phyloP scores from a whole-genome alignment of 2,329 filamentous ascomycete genomes.

The Fusarium camptoceras region DNA sequence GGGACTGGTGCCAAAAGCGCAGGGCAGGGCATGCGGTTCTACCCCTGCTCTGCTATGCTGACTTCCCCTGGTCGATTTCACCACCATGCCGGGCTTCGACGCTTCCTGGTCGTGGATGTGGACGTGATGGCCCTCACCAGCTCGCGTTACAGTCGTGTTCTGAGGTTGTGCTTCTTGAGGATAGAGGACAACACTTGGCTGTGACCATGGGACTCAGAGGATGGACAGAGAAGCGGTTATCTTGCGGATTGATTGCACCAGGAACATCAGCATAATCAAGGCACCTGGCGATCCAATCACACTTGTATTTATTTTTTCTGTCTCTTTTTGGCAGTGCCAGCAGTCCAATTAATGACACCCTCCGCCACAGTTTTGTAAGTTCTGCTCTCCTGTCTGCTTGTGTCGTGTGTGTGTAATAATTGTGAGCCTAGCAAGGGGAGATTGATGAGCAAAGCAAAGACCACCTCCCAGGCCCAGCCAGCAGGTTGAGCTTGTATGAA shows the following conservation, averaged over 20 bases:
- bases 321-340: constrained; percentile 1
- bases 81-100: constrained; percentile 37
- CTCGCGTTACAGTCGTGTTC: constrained; percentile 30
- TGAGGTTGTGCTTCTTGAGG: constrained; percentile 25
- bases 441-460: constrained; percentile 42
- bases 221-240: constrained; percentile 24
- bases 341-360: constrained; percentile 17
- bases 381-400: not conserved
- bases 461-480: constrained; percentile 32
- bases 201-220: constrained; percentile 23
- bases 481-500: constrained; percentile 24
- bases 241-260: constrained; percentile 20
- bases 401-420: constrained; percentile 19
- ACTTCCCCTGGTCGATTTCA: constrained; percentile 41
- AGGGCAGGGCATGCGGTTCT: constrained; percentile 36
- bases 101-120: constrained; percentile 23
- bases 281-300: constrained; percentile 29
- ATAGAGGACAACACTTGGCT: constrained; percentile 27
- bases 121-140: constrained; percentile 38
- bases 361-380: constrained; percentile 46
- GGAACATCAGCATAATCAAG: constrained; percentile 17
- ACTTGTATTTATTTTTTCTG: constrained; percentile 8
- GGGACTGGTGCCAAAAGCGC: constrained; percentile 33
- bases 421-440: constrained; percentile 42
- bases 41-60: constrained; percentile 29